These are phyloP conservation scores for Geranomyces variabilis DNA, from an alignment of 192 early-diverging fungal genomes.

Conservation along the genomic window DNA sequence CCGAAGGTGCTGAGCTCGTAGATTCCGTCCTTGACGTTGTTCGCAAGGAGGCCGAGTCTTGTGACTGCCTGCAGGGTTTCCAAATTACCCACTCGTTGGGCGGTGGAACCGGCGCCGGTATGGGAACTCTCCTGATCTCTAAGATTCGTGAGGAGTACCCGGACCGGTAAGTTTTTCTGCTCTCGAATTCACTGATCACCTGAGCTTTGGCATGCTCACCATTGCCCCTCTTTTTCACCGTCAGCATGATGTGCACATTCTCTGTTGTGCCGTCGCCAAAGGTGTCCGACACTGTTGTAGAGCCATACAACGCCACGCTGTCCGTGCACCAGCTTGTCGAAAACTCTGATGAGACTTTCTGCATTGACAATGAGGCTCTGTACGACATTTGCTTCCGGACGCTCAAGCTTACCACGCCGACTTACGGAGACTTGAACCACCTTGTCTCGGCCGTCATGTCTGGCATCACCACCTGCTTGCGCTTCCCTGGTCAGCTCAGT, in stretches of 20 bases:
- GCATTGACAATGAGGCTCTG: conserved; percentile 99
- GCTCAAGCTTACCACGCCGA: conserved; percentile 89
- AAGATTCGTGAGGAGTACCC: conserved; percentile 99
- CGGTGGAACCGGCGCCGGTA: conserved; percentile 96
- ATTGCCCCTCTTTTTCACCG: neutral
- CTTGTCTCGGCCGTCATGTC: conserved; percentile 97
- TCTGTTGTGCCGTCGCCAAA: conserved; percentile 97
- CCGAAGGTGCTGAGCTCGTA: conserved; percentile 97
- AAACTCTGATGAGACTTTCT: conserved; percentile 99
- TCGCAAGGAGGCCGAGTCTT: conserved; percentile 93
- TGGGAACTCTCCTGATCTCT: conserved; percentile 93
- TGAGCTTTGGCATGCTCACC: neutral
- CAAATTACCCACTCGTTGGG: conserved; percentile 98
- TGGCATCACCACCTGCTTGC: conserved; percentile 94
- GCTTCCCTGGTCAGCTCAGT: conserved; percentile 98
- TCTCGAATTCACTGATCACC: neutral
- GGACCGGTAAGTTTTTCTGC: conserved; percentile 65
- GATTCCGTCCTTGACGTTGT: conserved; percentile 95
- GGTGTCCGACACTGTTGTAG: conserved; percentile 97
- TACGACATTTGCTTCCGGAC: conserved; percentile 99
- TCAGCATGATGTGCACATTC: conserved; percentile 92
- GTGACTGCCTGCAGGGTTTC: conserved; percentile 98
- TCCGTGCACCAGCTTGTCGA: conserved; percentile 98
- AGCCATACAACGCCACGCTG: conserved; percentile 98
- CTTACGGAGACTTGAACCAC: conserved; percentile 95